Evolutionary conservation across 2,329 filamentous ascomycete genomes (phyloP), one percentile per base, ranked within the genome.

Genomic region (Clarireedia paspali): DNA sequence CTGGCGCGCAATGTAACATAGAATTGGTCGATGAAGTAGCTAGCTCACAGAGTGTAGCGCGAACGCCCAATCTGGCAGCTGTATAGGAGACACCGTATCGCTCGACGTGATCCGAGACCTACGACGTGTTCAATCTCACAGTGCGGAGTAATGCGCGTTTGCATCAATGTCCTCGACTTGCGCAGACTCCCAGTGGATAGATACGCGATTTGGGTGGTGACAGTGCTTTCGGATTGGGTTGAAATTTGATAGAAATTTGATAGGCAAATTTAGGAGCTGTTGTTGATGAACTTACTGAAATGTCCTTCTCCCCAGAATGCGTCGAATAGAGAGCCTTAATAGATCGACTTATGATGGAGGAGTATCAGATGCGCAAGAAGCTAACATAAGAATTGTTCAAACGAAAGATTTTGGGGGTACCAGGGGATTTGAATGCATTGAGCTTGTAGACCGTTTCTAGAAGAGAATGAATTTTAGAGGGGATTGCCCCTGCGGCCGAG

Each of bases 401-500:
- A 38, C 36, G 49, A 54, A 42, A 42, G 23, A 44, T 24, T 12
- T 44, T 23, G 23, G 23, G 23, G 17, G n/a, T 23, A 10, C 30
- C 30, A 49, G 45, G 38, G 36, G 48, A 34, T 39, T 54, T 42
- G n/a, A 48, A 54, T 23, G 44, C 42, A 53, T 53, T 47, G 52
- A 54, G 45, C 52, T 54, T 54, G 45, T 48, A 48, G 23, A 39
- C 10, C 6, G 6, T 26, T 24, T 24, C 20, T 20, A 24, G n/a
- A 46, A 24, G 44, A 49, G 42, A 49, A 39, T 49, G 49, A 54
- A 49, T 48, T 54, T 54, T 48, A 54, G 45, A 50, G 52, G 52
- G 46, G 52, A 54, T 54, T 54, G 45, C 52, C 52, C 52, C 52
- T 54, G 52, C 46, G 52, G 52, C 52, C 52, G 52, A 49, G 40